Base-by-base conservation (phyloP, 345 rosid species). In the Leavenworthia alabamica region DNA sequence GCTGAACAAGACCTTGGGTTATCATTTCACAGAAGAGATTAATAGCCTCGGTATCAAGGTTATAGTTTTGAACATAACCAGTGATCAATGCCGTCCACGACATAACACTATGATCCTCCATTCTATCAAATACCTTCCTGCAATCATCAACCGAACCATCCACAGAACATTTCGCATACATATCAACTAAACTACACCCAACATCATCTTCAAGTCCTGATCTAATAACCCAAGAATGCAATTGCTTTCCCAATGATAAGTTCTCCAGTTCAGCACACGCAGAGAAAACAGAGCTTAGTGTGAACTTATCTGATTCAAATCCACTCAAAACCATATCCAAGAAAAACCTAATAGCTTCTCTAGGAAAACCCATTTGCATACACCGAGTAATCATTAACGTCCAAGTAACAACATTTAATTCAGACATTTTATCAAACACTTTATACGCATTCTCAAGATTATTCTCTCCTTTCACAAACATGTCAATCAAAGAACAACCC, bases 41-140 rank as follows among this genome's bases (percentile, higher is more conserved):
- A 47, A 83, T 10, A 35, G 88, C 88, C 66, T 78, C 88, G 52
- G 66, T 3, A 68, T 72, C 75, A 6, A 31, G 40, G 40, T 62
- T 33, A 39, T 39, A 39, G 27, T 57, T 56, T 63, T 80, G 81
- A 59, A 77, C 50, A 70, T 78, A 74, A 27, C 81, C 90, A 8
- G 84, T 79, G 40, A 86, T 83, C 52, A 86, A 70, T 26, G 97
- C 81, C 22, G 83, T 83, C 84, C 92, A 89, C 4, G 89, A 84
- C 89, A 82, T 84, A 7, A 89, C 85, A 53, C 77, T 75, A 40
- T 77, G 88, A 39, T 65, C 77, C 22, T 67, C 61, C 88, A 86
- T 83, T 58, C 79, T 64, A 75, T 79, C 83, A 63, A 89, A 86
- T 43, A 84, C 83, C 61, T 68, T 80, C 71, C 83, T 83, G 14